Base-by-base conservation (phyloP, 208 protist species). In the Strigomonas culicis region DNA sequence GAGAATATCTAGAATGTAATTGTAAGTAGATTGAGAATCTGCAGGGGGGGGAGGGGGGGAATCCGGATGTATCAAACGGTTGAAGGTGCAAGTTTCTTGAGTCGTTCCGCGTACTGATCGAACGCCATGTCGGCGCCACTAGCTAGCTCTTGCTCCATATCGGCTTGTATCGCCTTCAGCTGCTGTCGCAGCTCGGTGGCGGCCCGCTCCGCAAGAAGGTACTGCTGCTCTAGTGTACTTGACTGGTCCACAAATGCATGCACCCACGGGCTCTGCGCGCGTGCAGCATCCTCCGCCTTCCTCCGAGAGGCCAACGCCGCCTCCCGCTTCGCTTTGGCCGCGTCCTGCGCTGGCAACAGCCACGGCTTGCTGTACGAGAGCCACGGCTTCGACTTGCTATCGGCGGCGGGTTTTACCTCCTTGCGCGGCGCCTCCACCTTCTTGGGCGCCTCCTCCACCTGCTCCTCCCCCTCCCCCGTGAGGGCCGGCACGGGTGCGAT, bases 361-460 rank as follows among this genome's bases (percentile, higher is more conserved):
- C 80, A 86, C 11, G 80, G 80, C 39, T 86, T 86, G 62, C 80
- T 86, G 62, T 86, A 86, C 31, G 67, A 80, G 22, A 86, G 67
- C 80, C 80, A 86, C 57, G 76, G 76, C 70, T 82, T 86, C 36
- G 67, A 52, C 46, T 51, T 59, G 32, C 53, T 21, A 24, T 17
- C 21, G 0, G 2, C 44, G 21, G 47, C 47, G 6, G 47, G 11
- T 21, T 52, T 52, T 7, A 19, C 47, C 8, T 4, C 22, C 25
- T 58, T 25, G 21, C 22, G 21, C 52, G 11, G 11, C 27, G 8
- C 10, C 21, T n/a, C 39, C 17, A 24, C 25, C 24, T 17, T 8
- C 11, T 32, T 19, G 34, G 24, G n/a, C 13, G 6, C 11, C 10
- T 36, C 24, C 39, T 34, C 13, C 11, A 19, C 21, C 15, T 10